A percentile compares a stretch with the other conserved stretches of the same genome.
Conservation (phyloP, 2,329 filamentous ascomycete species). For the Fusarium begoniae region DNA sequence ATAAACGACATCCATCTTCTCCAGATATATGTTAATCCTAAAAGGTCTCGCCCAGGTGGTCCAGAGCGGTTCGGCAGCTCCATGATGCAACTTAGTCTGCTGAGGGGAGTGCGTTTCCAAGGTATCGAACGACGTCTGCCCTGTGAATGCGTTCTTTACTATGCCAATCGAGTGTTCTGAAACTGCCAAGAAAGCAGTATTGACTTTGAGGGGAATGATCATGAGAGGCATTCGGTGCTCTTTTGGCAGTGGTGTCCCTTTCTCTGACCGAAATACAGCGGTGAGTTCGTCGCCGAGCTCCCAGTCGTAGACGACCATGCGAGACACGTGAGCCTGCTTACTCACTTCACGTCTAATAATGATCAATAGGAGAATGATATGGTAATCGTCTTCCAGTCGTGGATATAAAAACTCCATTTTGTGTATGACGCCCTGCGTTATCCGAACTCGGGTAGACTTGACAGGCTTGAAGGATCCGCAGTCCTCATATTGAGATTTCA, state of each 20-base stretch:
- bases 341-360: slow-evolving; percentile 54
- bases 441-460: slow-evolving; percentile 53
- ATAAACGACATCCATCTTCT: slow-evolving; percentile 80
- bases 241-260: slow-evolving; percentile 60
- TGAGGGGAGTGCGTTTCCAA: slow-evolving; percentile 54
- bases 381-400: slow-evolving; percentile 69
- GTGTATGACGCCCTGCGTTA: slow-evolving; percentile 77
- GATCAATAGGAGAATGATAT: slow-evolving; percentile 80
- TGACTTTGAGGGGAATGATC: slow-evolving; percentile 75
- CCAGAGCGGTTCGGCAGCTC: slow-evolving; percentile 70
- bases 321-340: slow-evolving; percentile 46
- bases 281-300: slow-evolving; percentile 59
- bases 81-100: slow-evolving; percentile 58
- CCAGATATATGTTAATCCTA: slow-evolving; percentile 69
- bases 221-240: slow-evolving; percentile 71
- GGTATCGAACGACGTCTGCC: slow-evolving; percentile 58
- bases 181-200: slow-evolving; percentile 76
- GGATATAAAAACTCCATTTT: slow-evolving; percentile 89
- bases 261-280: slow-evolving; percentile 55
- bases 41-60: slow-evolving; percentile 84
- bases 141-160: slow-evolving; percentile 63
- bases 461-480: slow-evolving; percentile 67
- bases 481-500: slow-evolving; percentile 59
- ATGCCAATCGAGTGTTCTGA: slow-evolving; percentile 67
- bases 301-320: slow-evolving; percentile 70